Evolutionary conservation across 805 yeast species (phyloP).

Genomic region (Candida takata): DNA sequence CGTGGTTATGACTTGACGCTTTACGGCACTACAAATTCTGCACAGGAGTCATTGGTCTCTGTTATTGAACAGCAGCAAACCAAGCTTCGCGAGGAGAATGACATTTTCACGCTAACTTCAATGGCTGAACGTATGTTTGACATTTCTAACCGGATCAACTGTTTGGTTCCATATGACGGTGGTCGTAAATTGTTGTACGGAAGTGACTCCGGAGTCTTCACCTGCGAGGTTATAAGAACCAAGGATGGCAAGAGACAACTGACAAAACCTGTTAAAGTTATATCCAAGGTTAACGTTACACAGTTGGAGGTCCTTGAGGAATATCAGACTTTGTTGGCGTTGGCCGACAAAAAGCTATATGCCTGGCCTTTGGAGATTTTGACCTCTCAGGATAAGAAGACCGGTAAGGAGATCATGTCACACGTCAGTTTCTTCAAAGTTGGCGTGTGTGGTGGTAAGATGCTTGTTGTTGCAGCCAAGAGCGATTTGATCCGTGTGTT

Average conservation of each 20-base stretch:
- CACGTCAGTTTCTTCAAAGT: constrained; percentile 88
- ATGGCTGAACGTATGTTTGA: constrained; percentile 72
- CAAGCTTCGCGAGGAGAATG: constrained; percentile 61
- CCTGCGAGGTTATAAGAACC: constrained; percentile 52
- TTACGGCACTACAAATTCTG: constrained; percentile 38
- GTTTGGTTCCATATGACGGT: constrained; percentile 91
- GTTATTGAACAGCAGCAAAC: constrained; percentile 76
- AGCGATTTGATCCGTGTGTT: constrained; percentile 77
- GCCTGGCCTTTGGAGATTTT: constrained; percentile 73
- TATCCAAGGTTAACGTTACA: constrained; percentile 68
- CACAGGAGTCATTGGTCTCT: constrained; percentile 74
- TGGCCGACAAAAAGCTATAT: constrained; percentile 74
- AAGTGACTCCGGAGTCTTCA: constrained; percentile 84
- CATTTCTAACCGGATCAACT: constrained; percentile 68
- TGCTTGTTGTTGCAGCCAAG: constrained; percentile 85
- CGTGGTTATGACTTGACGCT: constrained; percentile 39
- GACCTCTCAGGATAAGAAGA: constrained; percentile 41
- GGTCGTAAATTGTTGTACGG: constrained; percentile 88
- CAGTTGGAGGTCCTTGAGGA: constrained; percentile 92
- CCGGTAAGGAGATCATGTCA: constrained; percentile 73
- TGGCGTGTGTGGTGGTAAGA: constrained; percentile 86
- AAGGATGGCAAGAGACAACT: constrained; percentile 44
- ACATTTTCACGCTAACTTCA: constrained; percentile 72
- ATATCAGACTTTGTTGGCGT: constrained; percentile 71
- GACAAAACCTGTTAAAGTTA: constrained; percentile 67